Evolutionary conservation across 768 basidiomycete genomes (phyloP), one percentile per base, ranked within the genome.

Genomic region (Termitomyces sp.): DNA sequence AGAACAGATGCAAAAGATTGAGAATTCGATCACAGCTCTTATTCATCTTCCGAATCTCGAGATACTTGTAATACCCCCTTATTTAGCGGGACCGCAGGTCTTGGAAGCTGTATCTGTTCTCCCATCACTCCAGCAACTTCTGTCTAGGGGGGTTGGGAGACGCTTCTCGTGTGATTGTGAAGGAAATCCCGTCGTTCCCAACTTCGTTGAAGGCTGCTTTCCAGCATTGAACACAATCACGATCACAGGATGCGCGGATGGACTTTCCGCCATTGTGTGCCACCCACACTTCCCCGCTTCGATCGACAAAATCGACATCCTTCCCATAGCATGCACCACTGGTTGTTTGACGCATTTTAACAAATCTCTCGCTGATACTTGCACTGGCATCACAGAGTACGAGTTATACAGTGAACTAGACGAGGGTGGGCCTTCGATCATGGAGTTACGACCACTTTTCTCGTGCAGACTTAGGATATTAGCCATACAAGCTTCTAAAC

Each of bases 1-100:
- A 1, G 11, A 16, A 0, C 8, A 35, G 0, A 4, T 21, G 21
- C 0, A 3, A 12, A 19, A 23, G 1, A 14, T 49, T 14, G 0
- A 34, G 14, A 21, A 21, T 21, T 3, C 21, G 23, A 23, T 49
- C 2, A 5, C 12, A 4, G 48, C 8, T 23, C 32, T 49, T 10
- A 19, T 8, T 25, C 32, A 17, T 21, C 31, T 49, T 49, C 48
- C 19, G 7, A 35, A 35, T 10, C 32, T 49, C 35, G 14, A 23
- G 16, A 23, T 2, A 14, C 48, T 49, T 7, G 7, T 12, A 10
- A 23, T 49, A 35, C 48, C 48, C 17, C 1, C 1, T 6, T 49
- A 23, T 9, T 2, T 21, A 2, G 48, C 32, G 25, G 4, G 9
- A 17, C 6, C 23, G 5, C 7, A 6, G 5, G 19, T 49, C 11